phyloP scores from a whole-genome alignment of 306 rosid species.

The Ammopiptanthus mongolicus region DNA sequence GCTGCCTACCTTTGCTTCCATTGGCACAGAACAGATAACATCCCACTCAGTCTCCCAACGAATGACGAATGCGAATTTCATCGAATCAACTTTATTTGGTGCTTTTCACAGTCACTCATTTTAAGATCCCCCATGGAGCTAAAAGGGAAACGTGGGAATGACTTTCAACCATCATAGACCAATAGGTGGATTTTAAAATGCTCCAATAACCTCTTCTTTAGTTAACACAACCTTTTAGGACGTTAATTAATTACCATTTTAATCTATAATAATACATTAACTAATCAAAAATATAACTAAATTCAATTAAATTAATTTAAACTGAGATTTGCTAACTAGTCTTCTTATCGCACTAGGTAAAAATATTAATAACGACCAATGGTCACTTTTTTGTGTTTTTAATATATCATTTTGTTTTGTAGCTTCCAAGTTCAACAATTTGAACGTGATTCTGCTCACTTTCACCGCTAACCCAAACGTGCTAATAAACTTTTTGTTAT shows the following conservation, averaged over 20 bases:
- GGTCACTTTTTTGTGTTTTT: no score
- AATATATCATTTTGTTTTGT: no score
- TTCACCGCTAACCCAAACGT: no score
- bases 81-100: slow-evolving; percentile 35
- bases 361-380: no score
- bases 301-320: background rate
- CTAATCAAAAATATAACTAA: background rate
- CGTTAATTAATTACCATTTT: background rate
- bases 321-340: no score
- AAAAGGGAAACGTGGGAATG: background rate
- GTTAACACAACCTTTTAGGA: background rate
- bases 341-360: no score
- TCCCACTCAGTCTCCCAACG: background rate
- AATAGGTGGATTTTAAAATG: background rate
- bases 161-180: slow-evolving; percentile 2
- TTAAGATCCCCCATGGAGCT: background rate
- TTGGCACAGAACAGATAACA: background rate
- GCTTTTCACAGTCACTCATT: slow-evolving; percentile 15
- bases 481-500: background rate
- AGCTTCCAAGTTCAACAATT: no score
- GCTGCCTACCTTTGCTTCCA: background rate
- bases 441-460: no score
- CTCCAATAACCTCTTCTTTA: background rate
- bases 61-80: slow-evolving; percentile 14
- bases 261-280: no score